Conservation (phyloP, 2,329 filamentous ascomycete species). For the Fusarium begoniae region DNA sequence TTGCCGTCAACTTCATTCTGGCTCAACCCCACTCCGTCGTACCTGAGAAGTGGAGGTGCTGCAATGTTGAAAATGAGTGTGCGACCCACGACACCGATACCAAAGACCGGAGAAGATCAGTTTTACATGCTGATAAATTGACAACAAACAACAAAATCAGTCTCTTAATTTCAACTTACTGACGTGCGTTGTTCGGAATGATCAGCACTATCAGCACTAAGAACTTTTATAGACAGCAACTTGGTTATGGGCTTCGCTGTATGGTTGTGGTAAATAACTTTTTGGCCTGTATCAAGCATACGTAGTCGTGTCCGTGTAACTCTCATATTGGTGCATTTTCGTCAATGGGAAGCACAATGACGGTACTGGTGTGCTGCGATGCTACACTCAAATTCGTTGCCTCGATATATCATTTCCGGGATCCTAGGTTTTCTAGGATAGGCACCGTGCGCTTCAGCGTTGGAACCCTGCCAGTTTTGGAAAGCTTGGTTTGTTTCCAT, state of each 20-base stretch:
- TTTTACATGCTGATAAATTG: background rate
- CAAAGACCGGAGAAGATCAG: background rate
- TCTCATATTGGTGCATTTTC: conserved; percentile 25
- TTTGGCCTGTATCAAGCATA: background rate
- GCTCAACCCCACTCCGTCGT: conserved; percentile 35
- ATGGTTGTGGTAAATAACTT: background rate
- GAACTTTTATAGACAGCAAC: background rate
- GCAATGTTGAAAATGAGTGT: conserved; percentile 12
- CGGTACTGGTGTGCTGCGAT: conserved; percentile 13
- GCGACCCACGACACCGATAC: background rate
- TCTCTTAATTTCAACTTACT: background rate
- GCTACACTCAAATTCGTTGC: conserved; percentile 12
- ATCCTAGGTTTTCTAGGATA: background rate
- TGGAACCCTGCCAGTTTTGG: conserved; percentile 28
- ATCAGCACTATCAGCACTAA: background rate
- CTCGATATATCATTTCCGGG: conserved; percentile 26
- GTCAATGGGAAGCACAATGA: conserved; percentile 28
- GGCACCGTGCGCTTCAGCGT: conserved; percentile 11
- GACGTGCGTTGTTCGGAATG: background rate
- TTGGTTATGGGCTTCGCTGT: background rate
- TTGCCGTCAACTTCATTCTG: conserved; percentile 38
- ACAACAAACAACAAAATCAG: background rate
- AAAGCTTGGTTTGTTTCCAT: conserved; percentile 26
- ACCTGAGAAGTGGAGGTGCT: conserved; percentile 41
- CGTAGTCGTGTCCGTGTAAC: conserved; percentile 24